Evolutionary conservation across 768 basidiomycete species (phyloP), one percentile per base, ranked within the genome.

Genomic region (Boletus rubescentipes): DNA sequence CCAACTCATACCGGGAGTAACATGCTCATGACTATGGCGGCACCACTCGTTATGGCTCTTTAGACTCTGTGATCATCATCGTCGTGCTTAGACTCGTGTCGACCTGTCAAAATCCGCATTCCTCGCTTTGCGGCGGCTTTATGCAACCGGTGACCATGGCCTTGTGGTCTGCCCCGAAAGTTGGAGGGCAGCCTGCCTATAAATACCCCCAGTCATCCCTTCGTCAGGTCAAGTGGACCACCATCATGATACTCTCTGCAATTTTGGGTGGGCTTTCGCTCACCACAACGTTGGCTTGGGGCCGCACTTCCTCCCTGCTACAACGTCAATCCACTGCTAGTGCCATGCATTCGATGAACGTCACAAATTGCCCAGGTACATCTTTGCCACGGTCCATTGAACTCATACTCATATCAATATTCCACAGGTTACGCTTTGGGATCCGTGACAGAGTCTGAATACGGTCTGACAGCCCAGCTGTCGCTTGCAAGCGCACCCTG

Each of bases 401-500:
- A 30, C 30, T 48, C 5, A 35, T 23, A 30, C 30, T 48, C 5
- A 35, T 23, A 14, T 32, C 23, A 23, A 57, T 18, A 5, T 11
- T 10, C 42, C 9, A 16, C 50, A 84, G 87, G 87, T 15, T 89
- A 89, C 60, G 70, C 71, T 7, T 66, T 89, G 18, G 61, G 67
- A 15, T 70, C 72, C 2, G 57, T 89, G 18, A 51, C 65, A 9
- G 71, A 81, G 57, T 79, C 72, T 4, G 55, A 62, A 15, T 72
- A 62, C 12, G 85, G 86, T 23, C 70, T 89, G 26, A 78, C 73
- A 0, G 87, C 85, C 26, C 72, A 75, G 16, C 71, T 89, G 5
- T 68, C 65, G 34, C 73, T 89, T 8, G 77, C 79, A 1, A 85
- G 85, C 2, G 36, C 69, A 15, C 74, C 80, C 9, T 91, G 88